Percentiles rank a stretch among this genome's conserved stretches.
These are phyloP conservation scores for Didymella keratinophila DNA, from an alignment of 2,329 filamentous ascomycete species.

Conservation along the genomic window DNA sequence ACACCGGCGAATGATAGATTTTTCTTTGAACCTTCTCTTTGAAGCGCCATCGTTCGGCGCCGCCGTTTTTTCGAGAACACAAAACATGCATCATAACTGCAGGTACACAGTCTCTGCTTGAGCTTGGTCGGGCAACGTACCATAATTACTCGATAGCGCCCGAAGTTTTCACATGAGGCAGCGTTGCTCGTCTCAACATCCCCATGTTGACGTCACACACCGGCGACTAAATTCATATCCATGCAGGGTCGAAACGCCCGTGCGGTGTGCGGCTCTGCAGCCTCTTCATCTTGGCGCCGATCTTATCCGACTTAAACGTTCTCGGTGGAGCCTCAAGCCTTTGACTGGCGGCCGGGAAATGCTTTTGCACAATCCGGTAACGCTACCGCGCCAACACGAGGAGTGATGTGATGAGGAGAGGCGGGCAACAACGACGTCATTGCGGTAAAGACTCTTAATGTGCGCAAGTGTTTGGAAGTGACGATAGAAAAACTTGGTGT, in stretches of 20 bases:
- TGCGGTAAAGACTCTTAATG: constrained; percentile 9
- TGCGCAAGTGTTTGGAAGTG: constrained; percentile 11
- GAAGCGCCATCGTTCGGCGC: background rate
- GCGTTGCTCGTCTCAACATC: constrained; percentile 33
- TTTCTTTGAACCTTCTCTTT: constrained; percentile 1
- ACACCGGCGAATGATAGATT: constrained; percentile 4
- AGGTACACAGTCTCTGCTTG: constrained; percentile 11
- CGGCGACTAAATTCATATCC: constrained; percentile 21
- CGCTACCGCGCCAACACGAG: constrained; percentile 22
- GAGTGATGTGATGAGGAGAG: constrained; percentile 11
- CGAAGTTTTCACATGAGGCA: constrained; percentile 29
- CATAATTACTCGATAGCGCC: constrained; percentile 22
- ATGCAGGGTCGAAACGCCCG: constrained; percentile 37
- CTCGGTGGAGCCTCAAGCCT: constrained; percentile 26
- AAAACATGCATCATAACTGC: constrained; percentile 13
- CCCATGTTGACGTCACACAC: constrained; percentile 31
- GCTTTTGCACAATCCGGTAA: constrained; percentile 21
- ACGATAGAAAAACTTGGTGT: constrained; percentile 15
- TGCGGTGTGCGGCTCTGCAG: constrained; percentile 41
- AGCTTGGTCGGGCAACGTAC: constrained; percentile 23
- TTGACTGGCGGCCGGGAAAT: constrained; percentile 26
- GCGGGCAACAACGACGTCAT: constrained; percentile 29
- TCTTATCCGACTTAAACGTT: constrained; percentile 32
- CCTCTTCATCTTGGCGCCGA: constrained; percentile 40
- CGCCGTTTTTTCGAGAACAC: constrained; percentile 1